Evolutionary conservation across 805 yeast species (phyloP).

Genomic region (Komagataella kurtzmanii): DNA sequence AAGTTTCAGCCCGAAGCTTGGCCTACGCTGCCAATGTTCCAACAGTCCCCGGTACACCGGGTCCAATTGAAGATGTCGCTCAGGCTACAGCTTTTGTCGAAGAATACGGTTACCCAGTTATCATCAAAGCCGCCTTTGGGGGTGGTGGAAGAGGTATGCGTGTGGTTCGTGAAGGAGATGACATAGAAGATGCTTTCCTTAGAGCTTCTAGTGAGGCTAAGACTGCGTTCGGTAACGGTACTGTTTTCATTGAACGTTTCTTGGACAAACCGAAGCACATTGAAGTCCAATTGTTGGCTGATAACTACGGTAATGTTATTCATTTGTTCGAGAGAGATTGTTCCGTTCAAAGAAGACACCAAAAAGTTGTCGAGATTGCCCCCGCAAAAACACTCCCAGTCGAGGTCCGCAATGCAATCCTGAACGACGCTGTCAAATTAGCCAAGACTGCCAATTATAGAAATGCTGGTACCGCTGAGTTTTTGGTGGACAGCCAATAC

Average conservation of each 20-base stretch:
- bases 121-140: slow-evolving; percentile 97
- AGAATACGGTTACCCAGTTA: slow-evolving; percentile 87
- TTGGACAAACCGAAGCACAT: slow-evolving; percentile 93
- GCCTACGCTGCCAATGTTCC: slow-evolving; percentile 81
- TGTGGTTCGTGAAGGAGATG: slow-evolving; percentile 94
- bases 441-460: slow-evolving; percentile 83
- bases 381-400: slow-evolving; percentile 87
- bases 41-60: slow-evolving; percentile 95
- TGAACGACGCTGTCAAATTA: slow-evolving; percentile 87
- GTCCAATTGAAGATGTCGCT: slow-evolving; percentile 73
- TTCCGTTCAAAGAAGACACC: slow-evolving; percentile 99
- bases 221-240: slow-evolving; percentile 96
- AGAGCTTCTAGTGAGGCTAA: slow-evolving; percentile 93
- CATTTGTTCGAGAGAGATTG: slow-evolving; percentile 97
- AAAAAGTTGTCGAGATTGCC: slow-evolving; percentile 96
- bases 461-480: slow-evolving; percentile 98
- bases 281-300: slow-evolving; percentile 93
- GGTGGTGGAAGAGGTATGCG: slow-evolving; percentile 99
- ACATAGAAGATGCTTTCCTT: slow-evolving; percentile 77
- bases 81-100: slow-evolving; percentile 74
- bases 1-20: slow-evolving; percentile 83
- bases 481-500: slow-evolving; percentile 83
- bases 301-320: slow-evolving; percentile 84
- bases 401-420: slow-evolving; percentile 78
- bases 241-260: slow-evolving; percentile 94